Evolutionary conservation across 345 rosid genomes (phyloP).

Genomic region (Punica granatum): DNA sequence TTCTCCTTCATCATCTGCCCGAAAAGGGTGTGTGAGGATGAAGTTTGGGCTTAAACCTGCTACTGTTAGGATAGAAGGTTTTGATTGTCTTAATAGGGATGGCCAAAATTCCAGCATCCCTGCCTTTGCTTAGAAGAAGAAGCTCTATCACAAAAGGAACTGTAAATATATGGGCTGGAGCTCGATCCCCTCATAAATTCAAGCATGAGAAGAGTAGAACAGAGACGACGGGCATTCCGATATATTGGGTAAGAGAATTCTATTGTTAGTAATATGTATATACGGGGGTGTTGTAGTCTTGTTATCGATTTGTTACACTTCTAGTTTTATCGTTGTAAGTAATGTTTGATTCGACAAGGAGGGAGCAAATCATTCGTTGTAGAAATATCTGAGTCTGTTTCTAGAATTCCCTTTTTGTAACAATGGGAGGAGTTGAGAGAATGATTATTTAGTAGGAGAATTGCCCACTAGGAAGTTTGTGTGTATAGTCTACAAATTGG

Average conservation of each 20-base stretch:
- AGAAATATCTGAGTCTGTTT: background rate
- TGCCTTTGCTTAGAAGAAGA: conserved; percentile 82
- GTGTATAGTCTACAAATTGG: background rate
- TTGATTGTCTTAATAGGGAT: conserved; percentile 96
- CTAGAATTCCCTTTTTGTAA: background rate
- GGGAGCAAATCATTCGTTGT: background rate
- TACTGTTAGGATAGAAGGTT: conserved; percentile 98
- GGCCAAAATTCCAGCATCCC: conserved; percentile 92
- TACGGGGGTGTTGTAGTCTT: conserved; percentile 1
- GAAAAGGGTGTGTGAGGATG: conserved; percentile 61
- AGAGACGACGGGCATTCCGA: background rate
- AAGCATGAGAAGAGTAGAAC: conserved; percentile 14
- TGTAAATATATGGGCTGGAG: conserved; percentile 61
- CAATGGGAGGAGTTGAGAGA: background rate
- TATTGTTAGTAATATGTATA: background rate
- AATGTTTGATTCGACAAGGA: background rate
- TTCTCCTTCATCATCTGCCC: conserved; percentile 55
- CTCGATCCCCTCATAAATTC: conserved; percentile 17
- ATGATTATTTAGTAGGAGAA: background rate
- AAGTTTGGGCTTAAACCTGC: conserved; percentile 79
- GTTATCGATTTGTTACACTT: background rate
- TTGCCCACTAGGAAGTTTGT: background rate
- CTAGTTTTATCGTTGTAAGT: background rate
- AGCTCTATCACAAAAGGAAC: conserved; percentile 20
- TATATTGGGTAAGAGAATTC: background rate